Percentiles rank a stretch among this genome's conserved stretches.
phyloP scores from a whole-genome alignment of 805 yeast genomes.

The Millerago galiae region DNA sequence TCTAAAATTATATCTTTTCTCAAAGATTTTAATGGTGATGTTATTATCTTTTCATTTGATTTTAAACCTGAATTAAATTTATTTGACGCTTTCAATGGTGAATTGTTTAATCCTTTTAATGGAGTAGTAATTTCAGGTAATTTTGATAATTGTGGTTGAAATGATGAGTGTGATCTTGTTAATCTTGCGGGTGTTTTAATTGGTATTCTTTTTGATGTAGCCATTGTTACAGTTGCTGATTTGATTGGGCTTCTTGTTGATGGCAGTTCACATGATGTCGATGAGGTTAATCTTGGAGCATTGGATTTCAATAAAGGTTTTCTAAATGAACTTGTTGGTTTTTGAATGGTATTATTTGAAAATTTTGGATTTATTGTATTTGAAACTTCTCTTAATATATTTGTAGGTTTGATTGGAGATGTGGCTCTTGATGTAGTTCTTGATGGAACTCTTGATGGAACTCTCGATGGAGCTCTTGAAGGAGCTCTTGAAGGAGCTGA shows the following conservation, averaged over 20 bases:
- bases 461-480: constrained; percentile 16
- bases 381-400: neutral
- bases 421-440: constrained; percentile 12
- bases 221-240: constrained; percentile 4
- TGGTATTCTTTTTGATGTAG: constrained; percentile 7
- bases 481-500: constrained; percentile 16
- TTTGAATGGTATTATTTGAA: constrained; percentile 15
- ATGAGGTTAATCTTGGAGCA: constrained; percentile 10
- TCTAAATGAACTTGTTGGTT: constrained; percentile 12
- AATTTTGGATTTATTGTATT: constrained; percentile 4
- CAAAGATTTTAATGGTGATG: constrained; percentile 24
- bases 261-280: constrained; percentile 13
- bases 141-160: constrained; percentile 18
- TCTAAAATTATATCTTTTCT: constrained; percentile 2
- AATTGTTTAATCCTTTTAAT: constrained; percentile 5
- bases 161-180: constrained; percentile 17
- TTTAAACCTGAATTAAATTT: constrained; percentile 8
- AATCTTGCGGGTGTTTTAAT: constrained; percentile 10
- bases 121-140: constrained; percentile 14
- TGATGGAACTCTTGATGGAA: constrained; percentile 17
- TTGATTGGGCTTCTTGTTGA: constrained; percentile 12
- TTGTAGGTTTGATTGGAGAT: constrained; percentile 14
- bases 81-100: constrained; percentile 15
- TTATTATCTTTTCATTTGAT: constrained; percentile 11
- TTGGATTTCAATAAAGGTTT: constrained; percentile 9